Percentiles rank a stretch among this genome's conserved stretches.
Conservation (phyloP, 139 green algal species). For the Monoraphidium neglectum region DNA sequence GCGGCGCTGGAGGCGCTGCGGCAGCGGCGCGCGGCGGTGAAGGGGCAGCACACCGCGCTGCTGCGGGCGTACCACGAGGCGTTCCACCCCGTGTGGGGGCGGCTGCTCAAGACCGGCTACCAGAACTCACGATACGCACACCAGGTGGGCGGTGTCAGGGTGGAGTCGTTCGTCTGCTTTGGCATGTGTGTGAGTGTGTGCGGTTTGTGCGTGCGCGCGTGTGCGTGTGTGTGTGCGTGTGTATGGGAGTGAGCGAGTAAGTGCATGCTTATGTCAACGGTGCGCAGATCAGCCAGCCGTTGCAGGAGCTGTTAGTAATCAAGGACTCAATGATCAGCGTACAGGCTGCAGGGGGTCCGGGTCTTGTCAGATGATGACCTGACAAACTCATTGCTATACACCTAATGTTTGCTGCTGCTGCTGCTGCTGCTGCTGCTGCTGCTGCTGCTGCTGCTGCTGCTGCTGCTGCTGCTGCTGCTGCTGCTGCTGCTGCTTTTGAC, state of each 20-base stretch:
- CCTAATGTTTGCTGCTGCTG: not conserved
- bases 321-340: too few species aligned
- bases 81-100: conserved; percentile 95
- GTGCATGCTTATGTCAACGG: not conserved
- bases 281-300: too few species aligned
- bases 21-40: conserved; percentile 28
- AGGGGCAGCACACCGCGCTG: conserved; percentile 61
- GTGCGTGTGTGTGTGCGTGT: not conserved
- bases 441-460: not conserved
- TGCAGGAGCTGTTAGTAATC: too few species aligned
- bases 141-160: conserved; percentile 64
- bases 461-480: not conserved
- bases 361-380: too few species aligned
- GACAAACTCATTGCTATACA: too few species aligned
- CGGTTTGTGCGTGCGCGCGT: too few species aligned
- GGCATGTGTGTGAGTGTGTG: too few species aligned
- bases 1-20: not conserved
- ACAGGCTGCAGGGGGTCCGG: too few species aligned
- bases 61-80: conserved; percentile 74
- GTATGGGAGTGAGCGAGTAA: not conserved
- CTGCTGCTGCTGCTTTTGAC: not conserved
- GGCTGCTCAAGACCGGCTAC: conserved; percentile 96
- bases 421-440: not conserved
- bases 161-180: too few species aligned
- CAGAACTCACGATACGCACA: conserved; percentile 93